Base-by-base conservation (phyloP, 306 rosid species). In the Rubus idaeus region DNA sequence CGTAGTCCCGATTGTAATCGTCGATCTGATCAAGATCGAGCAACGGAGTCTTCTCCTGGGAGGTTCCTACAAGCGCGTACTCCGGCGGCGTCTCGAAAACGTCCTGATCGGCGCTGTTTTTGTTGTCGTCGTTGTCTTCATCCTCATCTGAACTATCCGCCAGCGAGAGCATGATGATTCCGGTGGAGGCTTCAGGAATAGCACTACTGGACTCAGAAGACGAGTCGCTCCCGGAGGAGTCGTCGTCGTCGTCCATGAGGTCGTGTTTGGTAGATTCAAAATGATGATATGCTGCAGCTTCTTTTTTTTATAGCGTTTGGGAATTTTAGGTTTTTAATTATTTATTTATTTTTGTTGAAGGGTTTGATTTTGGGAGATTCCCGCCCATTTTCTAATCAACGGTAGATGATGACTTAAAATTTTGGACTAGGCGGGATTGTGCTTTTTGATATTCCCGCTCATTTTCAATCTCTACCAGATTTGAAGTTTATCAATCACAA, bases 51-150 rank as follows among this genome's bases (percentile, higher is more conserved):
- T 80, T 64, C 16, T 81, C 80, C 49, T 62, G 84, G 16, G 83
- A 80, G 60, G 83, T 79, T 12, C 44, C 71, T 10, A 49, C 26
- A 50, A 78, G 49, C 0, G 84, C 37, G 17, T 78, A 78, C 76
- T 89, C 88, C 0, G 93, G 89, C 2, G 89, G 93, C 4, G 91
- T 91, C 65, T 83, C 86, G 58, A 86, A 91, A 16, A 82, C 83
- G 18, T 89, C 88, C 61, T 73, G 82, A 10, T 81, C 67, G 78
- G 37, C 51, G 62, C 51, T 62, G 65, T 10, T 50, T 10, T 76
- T 56, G 77, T 39, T 63, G 3, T 17, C 57, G 53, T 21, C 30
- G 23, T 18, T 4, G 58, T 14, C 56, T n/a, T 5, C 74, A 0
- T 35, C 35, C 2, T 37, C 77, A 0, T 58, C 40, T 3, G 74